Conservation (phyloP, 306 rosid genomes). For the Vigna nakashimae region DNA sequence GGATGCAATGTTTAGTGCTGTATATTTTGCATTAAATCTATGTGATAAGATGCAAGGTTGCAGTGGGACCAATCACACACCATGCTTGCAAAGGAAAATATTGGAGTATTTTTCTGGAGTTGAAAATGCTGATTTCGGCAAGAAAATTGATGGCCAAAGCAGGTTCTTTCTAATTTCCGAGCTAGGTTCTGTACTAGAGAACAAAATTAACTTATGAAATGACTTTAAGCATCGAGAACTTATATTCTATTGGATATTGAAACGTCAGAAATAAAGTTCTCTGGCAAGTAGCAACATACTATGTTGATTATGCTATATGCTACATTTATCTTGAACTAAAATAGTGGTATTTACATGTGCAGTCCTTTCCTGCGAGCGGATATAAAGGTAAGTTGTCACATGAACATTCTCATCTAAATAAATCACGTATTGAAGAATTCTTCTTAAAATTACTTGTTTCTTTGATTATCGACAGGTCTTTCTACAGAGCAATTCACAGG, state of each 20-base stretch:
- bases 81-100: constrained; percentile 80
- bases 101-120: constrained; percentile 73
- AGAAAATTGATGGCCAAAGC: constrained; percentile 63
- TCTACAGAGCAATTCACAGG: constrained; percentile 82
- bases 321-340: constrained; percentile 50
- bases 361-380: constrained; percentile 92
- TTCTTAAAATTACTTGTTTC: constrained; percentile 22
- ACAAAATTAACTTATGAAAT: constrained; percentile 19
- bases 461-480: constrained; percentile 72
- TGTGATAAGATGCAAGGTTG: constrained; percentile 74
- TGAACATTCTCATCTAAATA: constrained; percentile 18
- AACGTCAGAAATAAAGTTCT: constrained; percentile 1
- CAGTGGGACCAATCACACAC: constrained; percentile 69
- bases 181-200: constrained; percentile 23
- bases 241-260: constrained; percentile 9
- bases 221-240: constrained; percentile 26
- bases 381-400: constrained; percentile 70
- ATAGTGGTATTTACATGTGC: constrained; percentile 57
- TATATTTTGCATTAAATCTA: constrained; percentile 59
- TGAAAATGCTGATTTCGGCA: constrained; percentile 56
- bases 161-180: constrained; percentile 60
- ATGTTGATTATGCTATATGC: constrained; percentile 28
- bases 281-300: constrained; percentile 11
- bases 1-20: constrained; percentile 85
- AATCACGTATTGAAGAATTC: constrained; percentile 31